These are phyloP conservation scores for Voacanga thouarsii DNA, from an alignment of 257 asterid genomes.

Conservation along the genomic window DNA sequence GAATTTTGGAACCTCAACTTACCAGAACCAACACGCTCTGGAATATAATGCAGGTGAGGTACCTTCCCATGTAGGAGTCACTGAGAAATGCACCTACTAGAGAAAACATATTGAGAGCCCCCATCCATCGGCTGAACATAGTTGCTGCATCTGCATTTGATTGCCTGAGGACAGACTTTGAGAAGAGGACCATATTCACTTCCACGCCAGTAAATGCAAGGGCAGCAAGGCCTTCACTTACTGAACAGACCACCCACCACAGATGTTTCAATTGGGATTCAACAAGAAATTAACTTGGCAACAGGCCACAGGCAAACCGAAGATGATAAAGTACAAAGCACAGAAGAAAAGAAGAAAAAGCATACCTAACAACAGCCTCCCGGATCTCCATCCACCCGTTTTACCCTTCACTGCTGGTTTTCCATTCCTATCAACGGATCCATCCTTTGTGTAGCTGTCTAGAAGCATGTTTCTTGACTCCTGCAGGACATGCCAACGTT, in stretches of 20 bases:
- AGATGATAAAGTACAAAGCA: neutral
- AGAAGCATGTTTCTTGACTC: slow-evolving; percentile 41
- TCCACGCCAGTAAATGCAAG: slow-evolving; percentile 79
- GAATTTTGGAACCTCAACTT: slow-evolving; percentile 29
- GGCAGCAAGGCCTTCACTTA: slow-evolving; percentile 74
- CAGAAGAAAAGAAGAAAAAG: neutral
- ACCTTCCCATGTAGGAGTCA: slow-evolving; percentile 81
- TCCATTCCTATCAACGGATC: slow-evolving; percentile 46
- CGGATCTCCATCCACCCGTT: slow-evolving; percentile 88
- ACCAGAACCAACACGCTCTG: slow-evolving; percentile 60
- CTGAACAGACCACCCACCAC: slow-evolving; percentile 25
- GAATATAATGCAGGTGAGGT: slow-evolving; percentile 65
- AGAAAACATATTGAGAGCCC: slow-evolving; percentile 72
- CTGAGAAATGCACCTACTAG: slow-evolving; percentile 78
- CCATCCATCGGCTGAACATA: slow-evolving; percentile 75
- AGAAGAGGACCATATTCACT: slow-evolving; percentile 80
- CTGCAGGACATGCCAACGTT: slow-evolving; percentile 37
- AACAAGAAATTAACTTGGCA: neutral
- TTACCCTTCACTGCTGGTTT: slow-evolving; percentile 55
- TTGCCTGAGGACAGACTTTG: slow-evolving; percentile 65
- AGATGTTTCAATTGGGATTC: neutral
- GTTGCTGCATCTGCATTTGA: slow-evolving; percentile 75
- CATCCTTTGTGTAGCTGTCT: slow-evolving; percentile 58
- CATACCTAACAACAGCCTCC: slow-evolving; percentile 59
- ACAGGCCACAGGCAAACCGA: neutral